These are phyloP conservation scores for Cairneyella variabilis DNA, from an alignment of 495 filamentous ascomycete species.

Conservation along the genomic window DNA sequence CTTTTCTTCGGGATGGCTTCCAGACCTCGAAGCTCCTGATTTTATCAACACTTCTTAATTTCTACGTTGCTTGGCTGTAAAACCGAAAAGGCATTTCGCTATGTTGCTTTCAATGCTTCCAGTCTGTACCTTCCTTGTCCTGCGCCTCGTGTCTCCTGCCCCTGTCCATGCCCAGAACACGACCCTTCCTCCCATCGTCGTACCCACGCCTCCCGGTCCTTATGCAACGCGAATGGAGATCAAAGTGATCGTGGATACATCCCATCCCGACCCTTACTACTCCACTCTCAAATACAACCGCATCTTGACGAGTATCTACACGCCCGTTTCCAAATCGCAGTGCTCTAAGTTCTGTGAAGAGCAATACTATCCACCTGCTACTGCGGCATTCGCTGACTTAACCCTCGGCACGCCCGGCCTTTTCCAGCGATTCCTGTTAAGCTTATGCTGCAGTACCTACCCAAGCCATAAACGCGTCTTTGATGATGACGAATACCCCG, in stretches of 20 bases:
- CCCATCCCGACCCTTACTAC: conserved; percentile 7
- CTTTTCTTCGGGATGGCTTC: no score
- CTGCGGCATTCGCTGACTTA: neutral
- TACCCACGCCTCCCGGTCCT: conserved; percentile 7
- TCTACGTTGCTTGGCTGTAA: no score
- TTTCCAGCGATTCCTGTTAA: neutral
- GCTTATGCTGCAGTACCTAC: conserved; percentile 1
- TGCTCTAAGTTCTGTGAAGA: conserved; percentile 4
- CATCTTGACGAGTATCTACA: conserved; percentile 4
- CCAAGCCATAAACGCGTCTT: no score
- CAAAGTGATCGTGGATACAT: conserved; percentile 9
- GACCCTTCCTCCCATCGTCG: conserved; percentile 3
- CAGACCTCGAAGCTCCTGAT: no score
- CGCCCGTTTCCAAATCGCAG: conserved; percentile 3
- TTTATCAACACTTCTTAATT: no score
- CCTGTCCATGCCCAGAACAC: neutral
- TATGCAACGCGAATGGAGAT: conserved; percentile 1
- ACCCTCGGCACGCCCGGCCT: neutral
- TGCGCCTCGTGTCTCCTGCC: neutral
- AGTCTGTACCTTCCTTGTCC: conserved; percentile 5
- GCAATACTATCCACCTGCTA: conserved; percentile 7
- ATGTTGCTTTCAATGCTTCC: no score
- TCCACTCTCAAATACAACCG: neutral
- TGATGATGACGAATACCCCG: neutral
- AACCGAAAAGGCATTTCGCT: no score